Evolutionary conservation across 805 yeast genomes (phyloP).

Genomic region (Ogataea parapolymorpha): DNA sequence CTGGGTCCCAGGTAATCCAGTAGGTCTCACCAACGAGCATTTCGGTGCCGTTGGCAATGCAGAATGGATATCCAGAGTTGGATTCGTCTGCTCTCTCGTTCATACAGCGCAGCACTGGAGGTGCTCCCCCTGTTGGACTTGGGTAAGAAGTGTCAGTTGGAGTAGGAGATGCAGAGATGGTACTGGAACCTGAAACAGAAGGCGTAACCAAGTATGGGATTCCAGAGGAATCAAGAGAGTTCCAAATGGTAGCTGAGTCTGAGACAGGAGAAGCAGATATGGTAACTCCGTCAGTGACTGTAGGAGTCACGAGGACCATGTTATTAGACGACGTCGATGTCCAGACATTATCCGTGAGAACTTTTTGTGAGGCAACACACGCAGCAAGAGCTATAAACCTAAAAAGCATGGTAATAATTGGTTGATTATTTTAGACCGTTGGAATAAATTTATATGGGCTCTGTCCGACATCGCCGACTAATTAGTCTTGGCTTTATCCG

Average conservation of each 20-base stretch:
- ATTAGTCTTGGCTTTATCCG: neutral
- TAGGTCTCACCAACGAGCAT: constrained; percentile 45
- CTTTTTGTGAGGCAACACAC: constrained; percentile 22
- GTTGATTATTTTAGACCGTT: neutral
- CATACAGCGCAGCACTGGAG: constrained; percentile 44
- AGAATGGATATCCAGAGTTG: constrained; percentile 35
- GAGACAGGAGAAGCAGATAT: constrained; percentile 38
- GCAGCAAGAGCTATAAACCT: neutral
- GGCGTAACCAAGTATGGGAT: constrained; percentile 43
- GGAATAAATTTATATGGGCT: constrained; percentile 1
- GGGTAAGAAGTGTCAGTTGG: constrained; percentile 36
- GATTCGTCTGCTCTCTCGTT: constrained; percentile 31
- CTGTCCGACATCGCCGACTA: constrained; percentile 8
- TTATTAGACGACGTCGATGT: constrained; percentile 33
- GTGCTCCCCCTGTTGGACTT: constrained; percentile 36
- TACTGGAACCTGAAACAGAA: constrained; percentile 33
- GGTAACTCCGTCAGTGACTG: constrained; percentile 56
- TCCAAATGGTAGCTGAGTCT: constrained; percentile 39
- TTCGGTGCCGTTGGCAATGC: constrained; percentile 42
- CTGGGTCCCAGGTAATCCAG: constrained; percentile 41
- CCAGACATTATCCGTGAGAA: constrained; percentile 31
- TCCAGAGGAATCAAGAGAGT: constrained; percentile 41
- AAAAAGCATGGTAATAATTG: neutral
- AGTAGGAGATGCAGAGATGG: constrained; percentile 41
- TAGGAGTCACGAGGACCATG: constrained; percentile 27